phyloP scores from a whole-genome alignment of 1,139 yeast species.

The Blastobotrys elegans region DNA sequence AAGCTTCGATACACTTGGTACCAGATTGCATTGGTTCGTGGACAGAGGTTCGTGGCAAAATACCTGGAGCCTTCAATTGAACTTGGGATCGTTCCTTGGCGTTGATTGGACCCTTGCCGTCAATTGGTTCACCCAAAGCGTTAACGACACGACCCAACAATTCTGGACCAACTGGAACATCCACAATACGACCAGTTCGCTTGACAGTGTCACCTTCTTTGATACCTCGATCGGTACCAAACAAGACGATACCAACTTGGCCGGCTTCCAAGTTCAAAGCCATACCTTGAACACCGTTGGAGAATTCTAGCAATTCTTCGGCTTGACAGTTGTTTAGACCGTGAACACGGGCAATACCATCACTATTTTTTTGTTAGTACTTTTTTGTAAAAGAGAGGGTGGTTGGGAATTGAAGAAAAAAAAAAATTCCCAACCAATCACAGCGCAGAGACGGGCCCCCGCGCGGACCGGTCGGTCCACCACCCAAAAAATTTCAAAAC shows the following conservation, averaged over 20 bases:
- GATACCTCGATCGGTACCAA: constrained; percentile 98
- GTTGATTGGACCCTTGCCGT: constrained; percentile 98
- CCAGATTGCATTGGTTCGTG: constrained; percentile 99
- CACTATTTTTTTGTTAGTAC: constrained; percentile 46
- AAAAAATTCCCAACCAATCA: not conserved
- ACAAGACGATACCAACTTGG: constrained; percentile 99
- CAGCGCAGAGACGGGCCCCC: no score
- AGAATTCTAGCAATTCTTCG: constrained; percentile 98
- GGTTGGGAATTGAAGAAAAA: not conserved
- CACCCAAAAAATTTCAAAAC: constrained; percentile 30
- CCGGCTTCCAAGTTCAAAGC: constrained; percentile 99
- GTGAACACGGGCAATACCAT: constrained; percentile 99
- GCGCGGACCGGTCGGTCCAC: no score
- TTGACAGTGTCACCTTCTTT: constrained; percentile 99
- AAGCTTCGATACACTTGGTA: constrained; percentile 97
- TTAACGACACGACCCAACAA: constrained; percentile 99
- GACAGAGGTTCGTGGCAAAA: constrained; percentile 98
- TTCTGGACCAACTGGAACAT: constrained; percentile 98
- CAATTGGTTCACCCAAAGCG: constrained; percentile 99
- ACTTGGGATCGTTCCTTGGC: constrained; percentile 86
- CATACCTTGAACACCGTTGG: constrained; percentile 99
- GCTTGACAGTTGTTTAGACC: constrained; percentile 99
- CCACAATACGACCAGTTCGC: constrained; percentile 99
- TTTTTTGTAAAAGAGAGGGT: not conserved
- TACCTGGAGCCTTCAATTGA: constrained; percentile 99